Evolutionary conservation across 331 rosid genomes (phyloP).

Genomic region (Stylosanthes scabra): DNA sequence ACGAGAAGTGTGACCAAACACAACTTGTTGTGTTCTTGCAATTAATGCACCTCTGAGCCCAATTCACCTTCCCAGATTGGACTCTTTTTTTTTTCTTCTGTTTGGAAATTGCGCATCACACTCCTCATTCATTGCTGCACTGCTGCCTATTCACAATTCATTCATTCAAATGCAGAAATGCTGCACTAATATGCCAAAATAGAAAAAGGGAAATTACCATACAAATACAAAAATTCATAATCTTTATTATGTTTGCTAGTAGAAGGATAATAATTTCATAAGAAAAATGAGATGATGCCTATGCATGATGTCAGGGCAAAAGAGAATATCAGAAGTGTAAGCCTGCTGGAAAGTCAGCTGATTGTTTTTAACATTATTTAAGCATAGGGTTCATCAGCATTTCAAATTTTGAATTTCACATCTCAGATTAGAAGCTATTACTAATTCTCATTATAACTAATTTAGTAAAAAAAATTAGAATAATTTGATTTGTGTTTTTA

Average conservation of each 20-base stretch:
- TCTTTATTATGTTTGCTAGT: not conserved
- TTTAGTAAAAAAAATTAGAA: too few species aligned
- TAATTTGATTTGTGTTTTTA: too few species aligned
- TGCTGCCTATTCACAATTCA: not conserved
- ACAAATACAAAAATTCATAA: not conserved
- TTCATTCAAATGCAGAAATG: not conserved
- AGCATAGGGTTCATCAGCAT: not conserved
- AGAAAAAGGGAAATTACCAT: not conserved
- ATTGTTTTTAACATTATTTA: not conserved
- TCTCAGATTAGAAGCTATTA: not conserved
- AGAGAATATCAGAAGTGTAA: not conserved
- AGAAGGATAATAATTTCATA: not conserved
- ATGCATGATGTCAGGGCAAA: not conserved
- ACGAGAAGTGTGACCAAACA: constrained; percentile 41
- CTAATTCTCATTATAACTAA: not conserved
- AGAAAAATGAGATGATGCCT: not conserved
- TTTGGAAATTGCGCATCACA: constrained; percentile 33
- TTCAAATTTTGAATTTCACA: constrained; percentile 4
- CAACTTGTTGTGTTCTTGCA: constrained; percentile 31
- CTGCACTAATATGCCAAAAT: not conserved
- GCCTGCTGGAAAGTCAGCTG: not conserved
- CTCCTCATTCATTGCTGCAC: not conserved
- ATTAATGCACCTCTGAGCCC: constrained; percentile 37
- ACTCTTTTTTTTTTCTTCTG: not conserved
- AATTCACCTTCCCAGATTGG: constrained; percentile 33